Conservation (phyloP, 2,329 filamentous ascomycete species). For the Diaporthe citri region DNA sequence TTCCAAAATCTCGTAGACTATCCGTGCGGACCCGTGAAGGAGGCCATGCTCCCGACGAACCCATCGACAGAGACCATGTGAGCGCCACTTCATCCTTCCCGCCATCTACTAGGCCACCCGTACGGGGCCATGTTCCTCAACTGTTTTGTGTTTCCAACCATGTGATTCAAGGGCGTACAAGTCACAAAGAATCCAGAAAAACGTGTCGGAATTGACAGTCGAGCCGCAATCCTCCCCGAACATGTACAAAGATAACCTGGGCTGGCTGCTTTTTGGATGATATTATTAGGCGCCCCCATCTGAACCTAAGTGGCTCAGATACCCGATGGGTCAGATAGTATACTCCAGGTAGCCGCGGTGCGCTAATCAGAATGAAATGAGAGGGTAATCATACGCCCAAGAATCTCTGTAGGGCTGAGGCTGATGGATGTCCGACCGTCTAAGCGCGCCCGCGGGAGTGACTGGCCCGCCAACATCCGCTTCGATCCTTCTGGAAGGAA, state of each 20-base stretch:
- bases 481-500: neutral
- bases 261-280: neutral
- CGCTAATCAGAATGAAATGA: neutral
- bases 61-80: too few relatives aligned
- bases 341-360: neutral
- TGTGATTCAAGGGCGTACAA: too few relatives aligned
- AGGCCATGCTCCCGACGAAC: neutral
- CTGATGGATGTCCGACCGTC: neutral
- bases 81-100: constrained; percentile 13
- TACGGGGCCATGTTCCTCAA: neutral
- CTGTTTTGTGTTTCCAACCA: neutral
- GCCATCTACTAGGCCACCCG: neutral
- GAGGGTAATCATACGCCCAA: neutral
- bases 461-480: neutral
- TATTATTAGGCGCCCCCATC: neutral
- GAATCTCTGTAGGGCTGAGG: neutral
- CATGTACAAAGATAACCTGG: neutral
- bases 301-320: neutral
- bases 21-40: neutral
- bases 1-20: neutral
- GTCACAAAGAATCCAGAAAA: too few relatives aligned
- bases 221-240: neutral
- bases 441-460: neutral
- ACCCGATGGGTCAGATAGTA: neutral
- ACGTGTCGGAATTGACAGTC: neutral